Conservation (phyloP, 2,329 filamentous ascomycete genomes). For the Curvularia sp. region DNA sequence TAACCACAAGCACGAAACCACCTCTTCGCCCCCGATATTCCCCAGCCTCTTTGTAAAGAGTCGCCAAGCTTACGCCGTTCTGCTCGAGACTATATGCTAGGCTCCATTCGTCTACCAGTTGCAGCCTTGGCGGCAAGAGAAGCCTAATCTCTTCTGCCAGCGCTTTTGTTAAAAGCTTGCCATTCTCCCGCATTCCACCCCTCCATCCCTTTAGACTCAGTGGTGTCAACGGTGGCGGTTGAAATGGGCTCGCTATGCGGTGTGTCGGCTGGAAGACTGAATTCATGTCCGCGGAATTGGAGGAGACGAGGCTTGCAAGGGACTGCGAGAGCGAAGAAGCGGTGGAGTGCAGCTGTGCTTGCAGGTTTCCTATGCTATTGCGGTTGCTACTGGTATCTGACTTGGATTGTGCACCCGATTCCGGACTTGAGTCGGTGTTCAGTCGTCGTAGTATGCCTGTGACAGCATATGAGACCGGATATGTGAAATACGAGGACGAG, state of each 20-base stretch:
- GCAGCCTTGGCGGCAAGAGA: slow-evolving; percentile 83
- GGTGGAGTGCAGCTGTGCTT: slow-evolving; percentile 33
- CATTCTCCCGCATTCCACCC: slow-evolving; percentile 64
- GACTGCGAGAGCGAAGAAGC: slow-evolving; percentile 41
- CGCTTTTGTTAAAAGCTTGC: slow-evolving; percentile 71
- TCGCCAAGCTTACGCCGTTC: slow-evolving; percentile 85
- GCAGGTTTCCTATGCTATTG: slow-evolving; percentile 19
- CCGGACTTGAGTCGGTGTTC: slow-evolving; percentile 51
- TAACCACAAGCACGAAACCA: slow-evolving; percentile 88
- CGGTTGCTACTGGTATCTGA: slow-evolving; percentile 20
- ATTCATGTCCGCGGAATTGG: slow-evolving; percentile 55
- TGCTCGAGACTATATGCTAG: slow-evolving; percentile 90
- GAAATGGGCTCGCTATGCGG: slow-evolving; percentile 77
- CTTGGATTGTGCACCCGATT: slow-evolving; percentile 16
- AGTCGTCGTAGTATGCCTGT: slow-evolving; percentile 57
- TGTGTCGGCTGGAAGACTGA: slow-evolving; percentile 67
- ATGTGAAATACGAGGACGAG: slow-evolving; percentile 57
- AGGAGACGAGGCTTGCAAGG: slow-evolving; percentile 48
- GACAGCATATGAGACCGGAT: slow-evolving; percentile 59
- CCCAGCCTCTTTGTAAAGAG: slow-evolving; percentile 82
- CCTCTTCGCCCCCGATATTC: slow-evolving; percentile 72
- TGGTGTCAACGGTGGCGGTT: slow-evolving; percentile 86
- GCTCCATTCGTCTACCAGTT: slow-evolving; percentile 86
- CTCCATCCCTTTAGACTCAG: slow-evolving; percentile 73
- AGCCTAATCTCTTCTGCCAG: slow-evolving; percentile 93